Evolutionary conservation across 768 basidiomycete species (phyloP).

Genomic region (Tylopilus subfusipes): DNA sequence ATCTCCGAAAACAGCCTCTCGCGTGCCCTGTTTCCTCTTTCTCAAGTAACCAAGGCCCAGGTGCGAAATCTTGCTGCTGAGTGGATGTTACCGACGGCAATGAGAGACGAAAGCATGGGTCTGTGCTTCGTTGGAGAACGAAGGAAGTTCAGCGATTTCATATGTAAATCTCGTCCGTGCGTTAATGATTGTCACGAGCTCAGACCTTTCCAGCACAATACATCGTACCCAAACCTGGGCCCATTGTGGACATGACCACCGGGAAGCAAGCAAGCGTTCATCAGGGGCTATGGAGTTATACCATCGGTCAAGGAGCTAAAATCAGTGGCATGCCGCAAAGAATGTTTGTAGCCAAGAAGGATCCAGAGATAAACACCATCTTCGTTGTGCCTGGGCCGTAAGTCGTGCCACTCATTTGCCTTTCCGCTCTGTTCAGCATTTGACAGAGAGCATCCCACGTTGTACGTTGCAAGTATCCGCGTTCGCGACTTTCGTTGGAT

Average conservation of each 20-base stretch:
- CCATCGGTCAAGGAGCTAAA: slow-evolving; percentile 78
- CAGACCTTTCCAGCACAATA: slow-evolving; percentile 60
- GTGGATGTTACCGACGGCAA: slow-evolving; percentile 65
- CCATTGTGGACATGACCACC: slow-evolving; percentile 55
- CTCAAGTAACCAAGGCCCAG: slow-evolving; percentile 57
- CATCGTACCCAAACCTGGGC: slow-evolving; percentile 63
- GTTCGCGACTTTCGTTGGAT: slow-evolving; percentile 71
- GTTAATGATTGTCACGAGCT: background rate
- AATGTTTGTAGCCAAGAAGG: slow-evolving; percentile 76
- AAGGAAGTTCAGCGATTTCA: slow-evolving; percentile 64
- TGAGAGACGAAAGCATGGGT: slow-evolving; percentile 85
- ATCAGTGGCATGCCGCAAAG: slow-evolving; percentile 56
- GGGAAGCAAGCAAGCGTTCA: slow-evolving; percentile 60
- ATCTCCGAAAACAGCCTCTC: slow-evolving; percentile 63
- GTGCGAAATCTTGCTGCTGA: slow-evolving; percentile 69
- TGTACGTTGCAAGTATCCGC: slow-evolving; percentile 41
- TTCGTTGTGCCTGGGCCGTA: slow-evolving; percentile 74
- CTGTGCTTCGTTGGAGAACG: slow-evolving; percentile 92
- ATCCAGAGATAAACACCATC: slow-evolving; percentile 58
- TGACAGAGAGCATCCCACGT: slow-evolving; percentile 55
- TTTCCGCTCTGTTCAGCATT: background rate
- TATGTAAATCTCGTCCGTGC: slow-evolving; percentile 46
- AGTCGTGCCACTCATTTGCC: slow-evolving; percentile 17
- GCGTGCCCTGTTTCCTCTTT: slow-evolving; percentile 79
- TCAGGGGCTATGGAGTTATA: slow-evolving; percentile 77